These are phyloP conservation scores for Hortiboletus rubellus DNA, from an alignment of 1,284 basidiomycete species.

Conservation along the genomic window DNA sequence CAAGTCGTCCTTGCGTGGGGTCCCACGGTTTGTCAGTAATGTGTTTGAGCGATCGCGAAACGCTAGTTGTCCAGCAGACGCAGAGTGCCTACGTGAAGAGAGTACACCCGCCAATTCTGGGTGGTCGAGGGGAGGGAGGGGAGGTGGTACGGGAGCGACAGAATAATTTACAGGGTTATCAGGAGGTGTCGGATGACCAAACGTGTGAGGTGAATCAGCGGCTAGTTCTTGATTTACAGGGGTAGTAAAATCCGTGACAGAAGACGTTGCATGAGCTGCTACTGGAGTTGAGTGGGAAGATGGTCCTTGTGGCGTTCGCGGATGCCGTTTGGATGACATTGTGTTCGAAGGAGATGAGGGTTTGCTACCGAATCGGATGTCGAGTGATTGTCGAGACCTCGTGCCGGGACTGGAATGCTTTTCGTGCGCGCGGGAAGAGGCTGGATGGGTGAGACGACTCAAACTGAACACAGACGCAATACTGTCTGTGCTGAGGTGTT, in stretches of 20 bases:
- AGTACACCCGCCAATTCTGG: conserved; percentile 42
- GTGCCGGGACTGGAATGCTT: conserved; percentile 13
- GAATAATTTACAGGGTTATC: conserved; percentile 25
- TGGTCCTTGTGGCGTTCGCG: conserved; percentile 28
- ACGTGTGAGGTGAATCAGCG: conserved; percentile 41
- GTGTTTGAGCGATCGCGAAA: conserved; percentile 31
- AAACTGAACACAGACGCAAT: conserved; percentile 21
- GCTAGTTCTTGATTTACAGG: conserved; percentile 19
- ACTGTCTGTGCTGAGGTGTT: conserved; percentile 18
- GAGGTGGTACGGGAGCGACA: conserved; percentile 40
- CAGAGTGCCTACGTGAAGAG: conserved; percentile 17
- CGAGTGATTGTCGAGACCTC: conserved; percentile 20
- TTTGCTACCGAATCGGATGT: conserved; percentile 19
- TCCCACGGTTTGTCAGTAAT: conserved; percentile 14
- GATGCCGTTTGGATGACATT: conserved; percentile 29
- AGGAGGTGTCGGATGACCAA: conserved; percentile 40
- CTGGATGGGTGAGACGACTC: conserved; percentile 19
- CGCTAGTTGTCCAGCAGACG: conserved; percentile 3
- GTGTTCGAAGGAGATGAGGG: conserved; percentile 31
- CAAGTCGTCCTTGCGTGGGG: conserved; percentile 22
- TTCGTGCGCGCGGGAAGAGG: conserved; percentile 6
- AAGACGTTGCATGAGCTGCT: conserved; percentile 13
- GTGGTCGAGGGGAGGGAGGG: conserved; percentile 53
- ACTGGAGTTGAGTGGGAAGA: conserved; percentile 21
- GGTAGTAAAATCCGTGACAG: conserved; percentile 23